Percentiles rank a stretch among this genome's conserved stretches.
Conservation (phyloP, 2,329 filamentous ascomycete genomes). For the Cladosporium sp. region DNA sequence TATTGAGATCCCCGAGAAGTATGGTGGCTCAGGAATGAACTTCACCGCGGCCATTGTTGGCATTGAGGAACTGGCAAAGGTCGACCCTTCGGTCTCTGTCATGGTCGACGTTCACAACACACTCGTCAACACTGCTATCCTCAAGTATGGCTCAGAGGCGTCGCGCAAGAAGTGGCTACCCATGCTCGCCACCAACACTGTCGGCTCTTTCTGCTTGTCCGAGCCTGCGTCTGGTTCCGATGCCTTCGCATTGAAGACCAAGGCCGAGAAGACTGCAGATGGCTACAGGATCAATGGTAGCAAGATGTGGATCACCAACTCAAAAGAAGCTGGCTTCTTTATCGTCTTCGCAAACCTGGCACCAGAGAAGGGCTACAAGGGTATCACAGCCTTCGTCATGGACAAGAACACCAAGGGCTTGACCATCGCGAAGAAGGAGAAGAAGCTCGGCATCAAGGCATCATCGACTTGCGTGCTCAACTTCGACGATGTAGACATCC, state of each 20-base stretch:
- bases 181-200: conserved; percentile 81
- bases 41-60: conserved; percentile 94
- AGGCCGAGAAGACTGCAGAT: conserved; percentile 74
- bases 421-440: conserved; percentile 97
- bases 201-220: conserved; percentile 48
- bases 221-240: conserved; percentile 75
- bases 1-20: conserved; percentile 95
- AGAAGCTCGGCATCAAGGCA: conserved; percentile 95
- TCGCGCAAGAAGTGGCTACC: conserved; percentile 85
- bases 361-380: conserved; percentile 88
- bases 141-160: conserved; percentile 76
- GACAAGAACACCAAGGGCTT: conserved; percentile 89
- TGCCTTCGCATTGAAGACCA: conserved; percentile 90
- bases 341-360: conserved; percentile 97
- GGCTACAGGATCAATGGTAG: conserved; percentile 84
- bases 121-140: conserved; percentile 85
- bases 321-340: conserved; percentile 88
- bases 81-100: conserved; percentile 92
- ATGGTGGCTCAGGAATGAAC: conserved; percentile 96
- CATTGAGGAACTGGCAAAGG: conserved; percentile 91
- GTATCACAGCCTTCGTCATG: conserved; percentile 92
- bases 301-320: conserved; percentile 99
- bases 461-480: conserved; percentile 96
- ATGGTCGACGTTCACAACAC: conserved; percentile 98
- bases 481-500: conserved; percentile 92